Percentiles rank a stretch among this genome's conserved stretches.
Evolutionary conservation across 495 filamentous ascomycete species (phyloP).

Genomic region (Filosporella fistucella): DNA sequence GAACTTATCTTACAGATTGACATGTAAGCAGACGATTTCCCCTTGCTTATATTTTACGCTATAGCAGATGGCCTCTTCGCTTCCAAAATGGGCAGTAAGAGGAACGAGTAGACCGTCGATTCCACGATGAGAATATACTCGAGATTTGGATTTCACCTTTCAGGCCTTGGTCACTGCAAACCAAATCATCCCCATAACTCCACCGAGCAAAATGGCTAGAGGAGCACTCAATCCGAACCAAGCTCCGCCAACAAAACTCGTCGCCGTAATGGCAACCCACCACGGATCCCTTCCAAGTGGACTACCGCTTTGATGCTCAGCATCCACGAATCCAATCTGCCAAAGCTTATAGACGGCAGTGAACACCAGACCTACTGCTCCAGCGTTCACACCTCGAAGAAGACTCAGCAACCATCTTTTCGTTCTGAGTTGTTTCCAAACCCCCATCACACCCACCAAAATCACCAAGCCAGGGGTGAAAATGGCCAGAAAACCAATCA

Average conservation of each 20-base stretch:
- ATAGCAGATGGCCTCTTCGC: too few relatives aligned
- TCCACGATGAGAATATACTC: too few relatives aligned
- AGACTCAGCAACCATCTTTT: slow-evolving; percentile 48
- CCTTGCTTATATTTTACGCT: too few relatives aligned
- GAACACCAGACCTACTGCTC: slow-evolving; percentile 73
- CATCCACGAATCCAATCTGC: slow-evolving; percentile 66
- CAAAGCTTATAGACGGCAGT: slow-evolving; percentile 80
- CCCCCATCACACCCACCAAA: slow-evolving; percentile 60
- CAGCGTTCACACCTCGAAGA: slow-evolving; percentile 67
- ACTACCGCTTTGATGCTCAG: slow-evolving; percentile 43
- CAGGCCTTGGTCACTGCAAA: slow-evolving; percentile 3
- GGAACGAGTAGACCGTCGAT: too few relatives aligned
- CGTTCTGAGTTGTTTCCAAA: slow-evolving; percentile 61
- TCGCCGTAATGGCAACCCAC: slow-evolving; percentile 66
- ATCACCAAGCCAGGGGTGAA: slow-evolving; percentile 66
- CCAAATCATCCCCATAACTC: slow-evolving; percentile 47
- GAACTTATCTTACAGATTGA: too few relatives aligned
- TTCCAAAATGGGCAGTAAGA: too few relatives aligned
- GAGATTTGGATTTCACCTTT: too few relatives aligned
- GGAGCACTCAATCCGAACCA: slow-evolving; percentile 60
- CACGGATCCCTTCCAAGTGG: slow-evolving; percentile 61
- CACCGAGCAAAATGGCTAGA: slow-evolving; percentile 60
- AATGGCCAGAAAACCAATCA: slow-evolving; percentile 63
- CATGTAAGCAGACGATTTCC: too few relatives aligned
- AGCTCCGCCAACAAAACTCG: slow-evolving; percentile 54